A percentile compares a stretch with the other conserved stretches of the same genome.
Conservation (phyloP, 2,329 filamentous ascomycete species). For the Xylaria sp. region DNA sequence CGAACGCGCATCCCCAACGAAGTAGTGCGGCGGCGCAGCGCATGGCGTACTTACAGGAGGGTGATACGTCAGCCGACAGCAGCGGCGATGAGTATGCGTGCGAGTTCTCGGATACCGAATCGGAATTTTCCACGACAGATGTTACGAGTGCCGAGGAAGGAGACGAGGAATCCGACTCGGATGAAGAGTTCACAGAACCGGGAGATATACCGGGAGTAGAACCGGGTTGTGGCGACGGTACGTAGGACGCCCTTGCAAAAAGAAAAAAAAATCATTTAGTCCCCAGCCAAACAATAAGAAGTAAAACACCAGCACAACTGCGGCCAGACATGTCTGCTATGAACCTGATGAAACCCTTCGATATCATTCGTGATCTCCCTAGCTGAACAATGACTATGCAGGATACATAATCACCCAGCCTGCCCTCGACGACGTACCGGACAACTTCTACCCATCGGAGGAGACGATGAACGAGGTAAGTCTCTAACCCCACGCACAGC, state of each 20-base stretch:
- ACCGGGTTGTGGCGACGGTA: constrained; percentile 69
- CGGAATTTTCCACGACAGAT: constrained; percentile 36
- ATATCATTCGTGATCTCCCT: not conserved
- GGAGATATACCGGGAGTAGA: constrained; percentile 81
- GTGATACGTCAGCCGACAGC: constrained; percentile 45
- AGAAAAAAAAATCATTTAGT: constrained; percentile 7
- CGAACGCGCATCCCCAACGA: constrained; percentile 22
- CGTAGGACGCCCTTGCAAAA: constrained; percentile 21
- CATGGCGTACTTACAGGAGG: constrained; percentile 29
- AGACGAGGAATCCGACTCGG: constrained; percentile 56
- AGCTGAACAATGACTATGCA: constrained; percentile 18
- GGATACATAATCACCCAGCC: constrained; percentile 85
- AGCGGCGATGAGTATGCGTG: constrained; percentile 59
- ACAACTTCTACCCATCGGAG: constrained; percentile 77
- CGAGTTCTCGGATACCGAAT: constrained; percentile 65
- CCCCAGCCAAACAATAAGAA: not conserved
- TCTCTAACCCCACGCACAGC: not conserved
- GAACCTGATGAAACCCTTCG: not conserved
- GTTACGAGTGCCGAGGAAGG: constrained; percentile 58
- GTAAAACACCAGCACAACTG: not conserved
- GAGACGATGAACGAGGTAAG: constrained; percentile 66
- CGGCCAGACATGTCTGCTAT: not conserved
- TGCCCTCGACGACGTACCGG: constrained; percentile 82
- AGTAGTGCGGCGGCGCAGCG: constrained; percentile 31
- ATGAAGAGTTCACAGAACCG: constrained; percentile 58